A percentile compares a stretch with the other conserved stretches of the same genome.
Evolutionary conservation across 768 basidiomycete species (phyloP).

Genomic region (Nevesoporus exiguus): DNA sequence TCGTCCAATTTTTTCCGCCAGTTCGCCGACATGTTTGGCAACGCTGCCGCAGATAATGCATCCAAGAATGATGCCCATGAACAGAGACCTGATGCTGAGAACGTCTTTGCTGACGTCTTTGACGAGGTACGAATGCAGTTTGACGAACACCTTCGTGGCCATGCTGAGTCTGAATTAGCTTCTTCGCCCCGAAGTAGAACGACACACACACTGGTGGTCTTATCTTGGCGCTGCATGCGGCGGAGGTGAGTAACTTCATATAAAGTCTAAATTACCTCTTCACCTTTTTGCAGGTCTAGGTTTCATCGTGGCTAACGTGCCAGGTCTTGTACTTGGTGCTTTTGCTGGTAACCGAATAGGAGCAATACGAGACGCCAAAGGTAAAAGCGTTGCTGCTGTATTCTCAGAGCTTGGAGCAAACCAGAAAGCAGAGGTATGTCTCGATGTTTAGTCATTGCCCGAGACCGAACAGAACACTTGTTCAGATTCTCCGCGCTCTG

Average conservation of each 20-base stretch:
- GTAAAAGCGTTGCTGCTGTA: constrained; percentile 87
- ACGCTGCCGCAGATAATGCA: constrained; percentile 28
- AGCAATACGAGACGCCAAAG: constrained; percentile 90
- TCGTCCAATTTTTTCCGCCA: constrained; percentile 73
- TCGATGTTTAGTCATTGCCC: neutral
- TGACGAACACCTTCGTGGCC: neutral
- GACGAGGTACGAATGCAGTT: constrained; percentile 63
- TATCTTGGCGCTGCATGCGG: constrained; percentile 71
- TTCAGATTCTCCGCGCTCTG: constrained; percentile 73
- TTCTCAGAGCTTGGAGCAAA: constrained; percentile 70
- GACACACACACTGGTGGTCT: constrained; percentile 68
- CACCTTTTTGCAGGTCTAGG: constrained; percentile 35
- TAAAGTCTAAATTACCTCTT: constrained; percentile 26
- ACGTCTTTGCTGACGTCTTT: constrained; percentile 86
- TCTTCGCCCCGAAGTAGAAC: constrained; percentile 77
- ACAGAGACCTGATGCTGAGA: constrained; percentile 69
- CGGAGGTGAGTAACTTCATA: constrained; percentile 37
- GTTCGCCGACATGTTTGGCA: constrained; percentile 70
- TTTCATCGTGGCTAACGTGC: constrained; percentile 67
- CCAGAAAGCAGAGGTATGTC: constrained; percentile 83
- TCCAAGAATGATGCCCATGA: constrained; percentile 32
- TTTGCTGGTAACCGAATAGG: constrained; percentile 89
- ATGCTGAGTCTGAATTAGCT: constrained; percentile 42
- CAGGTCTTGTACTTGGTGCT: constrained; percentile 82
- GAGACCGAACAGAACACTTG: neutral